Evolutionary conservation across 441 rosid species (phyloP), one percentile per base, ranked within the genome.

Genomic region (Metrosideros polymorpha): DNA sequence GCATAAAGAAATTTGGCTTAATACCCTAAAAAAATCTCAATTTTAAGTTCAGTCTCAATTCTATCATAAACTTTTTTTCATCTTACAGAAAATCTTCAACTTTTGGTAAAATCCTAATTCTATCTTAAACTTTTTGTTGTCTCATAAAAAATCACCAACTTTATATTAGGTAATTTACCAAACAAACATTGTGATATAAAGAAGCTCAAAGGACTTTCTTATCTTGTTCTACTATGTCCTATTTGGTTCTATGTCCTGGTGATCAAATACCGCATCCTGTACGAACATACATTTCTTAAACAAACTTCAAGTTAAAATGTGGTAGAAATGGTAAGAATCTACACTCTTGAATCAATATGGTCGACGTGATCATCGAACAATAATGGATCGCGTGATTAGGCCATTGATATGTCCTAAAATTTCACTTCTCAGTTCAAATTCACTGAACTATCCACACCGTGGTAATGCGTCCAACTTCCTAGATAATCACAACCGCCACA

Each of bases 211-310:
- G 6, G 15, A 66, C 32, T 29, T 61, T 22, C 4, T 18, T 5
- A 35, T 66, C 27, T 9, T 0, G 1, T 19, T 35, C 2, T 35
- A 9, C 19, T 1, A 35, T 66, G 45, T 22, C 45, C 14, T 35
- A 5, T 35, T 24, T 0, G 3, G 14, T 66, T 19, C 27, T 0
- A 0, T 19, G 2, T 9, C 14, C 4, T 1, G 0, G 24, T 66
- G 45, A 66, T 2, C 14, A 4, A 66, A 22, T 24, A 10, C 27
- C 2, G 1, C 47, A 19, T 19, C 25, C 1, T 19, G 8, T 66
- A 35, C 15, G 1, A 35, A 19, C 4, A 3, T 35, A 5, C 7
- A 35, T 63, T 18, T 66, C 45, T n/a, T 19, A 9, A 35, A 66
- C 3, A 19, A 19, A 19, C 15, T 19, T 66, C 27, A 2, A 35